These are phyloP conservation scores for Cercophora samala DNA, from an alignment of 495 filamentous ascomycete species.

Conservation along the genomic window DNA sequence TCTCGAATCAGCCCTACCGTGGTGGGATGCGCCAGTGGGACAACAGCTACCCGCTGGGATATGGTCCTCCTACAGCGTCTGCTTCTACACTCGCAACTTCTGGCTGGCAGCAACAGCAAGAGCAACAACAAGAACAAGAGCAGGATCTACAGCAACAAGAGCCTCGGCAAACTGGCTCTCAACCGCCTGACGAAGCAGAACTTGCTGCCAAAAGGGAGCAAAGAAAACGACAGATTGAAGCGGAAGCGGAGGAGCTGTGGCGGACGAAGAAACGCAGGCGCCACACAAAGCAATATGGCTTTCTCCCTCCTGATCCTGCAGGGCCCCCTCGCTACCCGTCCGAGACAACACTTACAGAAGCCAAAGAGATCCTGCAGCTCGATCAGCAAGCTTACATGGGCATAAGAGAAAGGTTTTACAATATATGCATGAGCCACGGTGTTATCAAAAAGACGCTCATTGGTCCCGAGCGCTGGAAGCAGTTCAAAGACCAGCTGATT, in stretches of 20 bases:
- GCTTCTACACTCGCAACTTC: neutral
- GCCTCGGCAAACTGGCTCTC: neutral
- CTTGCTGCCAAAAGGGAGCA: slow-evolving; percentile 50
- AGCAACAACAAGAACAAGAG: neutral
- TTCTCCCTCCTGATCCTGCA: slow-evolving; percentile 69
- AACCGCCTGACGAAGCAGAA: neutral
- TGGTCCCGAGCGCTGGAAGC: slow-evolving; percentile 69
- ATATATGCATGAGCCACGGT: slow-evolving; percentile 61
- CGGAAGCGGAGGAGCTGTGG: slow-evolving; percentile 63
- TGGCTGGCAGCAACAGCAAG: neutral
- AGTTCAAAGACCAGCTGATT: slow-evolving; percentile 65
- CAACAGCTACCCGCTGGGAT: neutral
- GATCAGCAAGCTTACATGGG: slow-evolving; percentile 60
- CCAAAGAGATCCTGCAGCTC: slow-evolving; percentile 65
- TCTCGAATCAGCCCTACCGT: neutral
- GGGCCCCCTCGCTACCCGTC: slow-evolving; percentile 71
- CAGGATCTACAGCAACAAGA: neutral
- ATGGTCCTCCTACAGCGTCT: neutral
- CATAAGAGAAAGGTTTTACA: slow-evolving; percentile 63
- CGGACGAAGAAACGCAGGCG: slow-evolving; percentile 66
- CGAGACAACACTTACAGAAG: slow-evolving; percentile 77
- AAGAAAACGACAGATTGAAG: slow-evolving; percentile 54
- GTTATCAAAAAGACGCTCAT: slow-evolving; percentile 72
- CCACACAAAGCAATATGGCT: slow-evolving; percentile 66
- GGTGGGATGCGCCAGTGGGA: neutral